Evolutionary conservation across 2,329 filamentous ascomycete genomes (phyloP), one percentile per base, ranked within the genome.

Genomic region (Thyridium curvatum): DNA sequence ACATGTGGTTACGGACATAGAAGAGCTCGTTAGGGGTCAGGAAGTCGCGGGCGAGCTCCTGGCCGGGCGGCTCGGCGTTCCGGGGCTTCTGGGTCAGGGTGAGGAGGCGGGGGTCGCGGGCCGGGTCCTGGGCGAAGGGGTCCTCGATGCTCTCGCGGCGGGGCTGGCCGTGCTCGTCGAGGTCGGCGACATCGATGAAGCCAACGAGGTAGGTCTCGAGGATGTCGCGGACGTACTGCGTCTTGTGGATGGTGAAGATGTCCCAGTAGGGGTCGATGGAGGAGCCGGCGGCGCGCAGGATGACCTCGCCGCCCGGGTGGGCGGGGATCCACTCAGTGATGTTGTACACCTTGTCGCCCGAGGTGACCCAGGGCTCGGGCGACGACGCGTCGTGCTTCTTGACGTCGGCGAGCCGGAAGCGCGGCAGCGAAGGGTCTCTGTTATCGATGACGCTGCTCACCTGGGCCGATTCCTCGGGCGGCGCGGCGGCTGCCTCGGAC

Each of bases 241-340:
- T 69, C 53, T 84, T 79, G 62, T 85, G 81, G 42, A 84, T 84
- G 34, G 71, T 68, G 53, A 85, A 85, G 38, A 85, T 82, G 42
- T 82, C 66, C 81, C 81, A 85, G 58, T 83, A 84, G 0, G 74
- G 72, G 37, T 85, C 80, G 36, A 85, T 73, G 39, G 71, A 74
- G 30, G 74, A 72, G 4, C 81, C 81, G 1, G 77, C 79, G 2
- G 81, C 81, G 21, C 75, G 71, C 8, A 84, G 63, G 42, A 85
- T 85, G 12, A 85, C 77, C 38, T 82, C 74, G 32, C 81, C 81
- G 4, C 81, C 81, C 0, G 81, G 81, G 51, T 85, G 81, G 1
- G 71, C 77, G 2, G 67, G 62, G 16, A 84, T 61, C 77, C 80
- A 85, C 37, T 83, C 77, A 1, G 80, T 84, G 38, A 85, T 84